Evolutionary conservation across 2,329 filamentous ascomycete genomes (phyloP).

Genomic region (Verruconis gallopava): DNA sequence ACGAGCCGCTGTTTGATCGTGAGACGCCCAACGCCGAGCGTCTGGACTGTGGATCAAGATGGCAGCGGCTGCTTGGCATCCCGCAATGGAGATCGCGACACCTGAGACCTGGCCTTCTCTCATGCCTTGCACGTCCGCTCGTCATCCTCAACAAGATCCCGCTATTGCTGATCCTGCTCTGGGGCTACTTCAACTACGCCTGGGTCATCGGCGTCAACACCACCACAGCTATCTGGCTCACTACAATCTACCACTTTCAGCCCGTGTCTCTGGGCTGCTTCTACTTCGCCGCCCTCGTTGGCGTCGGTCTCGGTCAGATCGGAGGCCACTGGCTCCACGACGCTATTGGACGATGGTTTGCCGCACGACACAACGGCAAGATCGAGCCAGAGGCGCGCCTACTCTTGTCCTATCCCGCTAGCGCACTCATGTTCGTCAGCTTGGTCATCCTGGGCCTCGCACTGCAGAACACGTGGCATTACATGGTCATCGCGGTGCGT

Average conservation of each 20-base stretch:
- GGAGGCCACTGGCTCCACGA: constrained; percentile 4
- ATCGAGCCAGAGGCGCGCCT: background rate
- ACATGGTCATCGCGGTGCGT: background rate
- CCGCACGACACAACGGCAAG: background rate
- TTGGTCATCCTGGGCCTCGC: background rate
- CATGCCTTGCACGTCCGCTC: background rate
- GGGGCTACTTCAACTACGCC: background rate
- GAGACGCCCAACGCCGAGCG: background rate
- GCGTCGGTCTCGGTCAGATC: constrained; percentile 1
- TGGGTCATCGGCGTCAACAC: constrained; percentile 1
- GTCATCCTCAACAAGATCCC: background rate
- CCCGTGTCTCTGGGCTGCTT: background rate
- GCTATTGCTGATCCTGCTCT: background rate
- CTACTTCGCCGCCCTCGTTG: constrained; percentile 4
- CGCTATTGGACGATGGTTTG: background rate
- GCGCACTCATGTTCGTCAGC: background rate
- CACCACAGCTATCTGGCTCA: background rate
- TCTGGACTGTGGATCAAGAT: background rate
- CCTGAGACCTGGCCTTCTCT: background rate
- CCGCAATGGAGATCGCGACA: background rate
- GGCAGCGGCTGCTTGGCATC: background rate
- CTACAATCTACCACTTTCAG: background rate
- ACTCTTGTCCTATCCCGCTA: background rate
- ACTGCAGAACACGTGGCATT: background rate
- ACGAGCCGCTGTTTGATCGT: background rate